Conservation (phyloP, 1,139 yeast genomes). For the Meyerozyma elateridarum region DNA sequence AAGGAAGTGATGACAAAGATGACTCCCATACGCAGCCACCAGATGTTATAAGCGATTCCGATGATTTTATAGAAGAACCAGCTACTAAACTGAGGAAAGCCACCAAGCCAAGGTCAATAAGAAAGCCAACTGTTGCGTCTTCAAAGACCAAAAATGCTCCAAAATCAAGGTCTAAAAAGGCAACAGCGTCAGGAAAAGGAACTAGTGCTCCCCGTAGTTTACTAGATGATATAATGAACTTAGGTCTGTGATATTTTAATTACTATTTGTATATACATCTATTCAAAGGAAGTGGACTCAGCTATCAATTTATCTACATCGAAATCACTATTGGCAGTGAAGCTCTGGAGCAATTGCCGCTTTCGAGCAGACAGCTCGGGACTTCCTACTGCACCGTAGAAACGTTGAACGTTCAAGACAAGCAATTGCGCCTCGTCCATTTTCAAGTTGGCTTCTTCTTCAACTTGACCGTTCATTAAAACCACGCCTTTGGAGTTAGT, state of each 20-base stretch:
- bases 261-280: not conserved
- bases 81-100: not conserved
- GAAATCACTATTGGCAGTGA: conserved; percentile 69
- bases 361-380: conserved; percentile 44
- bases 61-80: no score
- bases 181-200: conserved; percentile 4
- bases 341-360: conserved; percentile 53
- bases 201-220: no score
- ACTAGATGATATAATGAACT: conserved; percentile 14
- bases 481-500: conserved; percentile 58
- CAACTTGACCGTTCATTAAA: conserved; percentile 84
- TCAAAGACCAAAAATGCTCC: not conserved
- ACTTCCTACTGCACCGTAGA: conserved; percentile 59
- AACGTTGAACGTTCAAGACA: conserved; percentile 77
- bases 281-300: conserved; percentile 69
- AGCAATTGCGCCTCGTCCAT: conserved; percentile 75
- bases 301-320: conserved; percentile 60
- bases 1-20: not conserved
- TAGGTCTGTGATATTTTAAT: conserved; percentile 8
- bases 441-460: conserved; percentile 59
- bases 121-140: not conserved
- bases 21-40: no score
- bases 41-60: no score
- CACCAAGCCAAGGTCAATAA: not conserved
- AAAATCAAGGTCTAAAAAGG: conserved; percentile 4